Percentiles rank a stretch among this genome's conserved stretches.
Evolutionary conservation across 495 filamentous ascomycete genomes (phyloP).

Genomic region (Xylaria bambusicola): DNA sequence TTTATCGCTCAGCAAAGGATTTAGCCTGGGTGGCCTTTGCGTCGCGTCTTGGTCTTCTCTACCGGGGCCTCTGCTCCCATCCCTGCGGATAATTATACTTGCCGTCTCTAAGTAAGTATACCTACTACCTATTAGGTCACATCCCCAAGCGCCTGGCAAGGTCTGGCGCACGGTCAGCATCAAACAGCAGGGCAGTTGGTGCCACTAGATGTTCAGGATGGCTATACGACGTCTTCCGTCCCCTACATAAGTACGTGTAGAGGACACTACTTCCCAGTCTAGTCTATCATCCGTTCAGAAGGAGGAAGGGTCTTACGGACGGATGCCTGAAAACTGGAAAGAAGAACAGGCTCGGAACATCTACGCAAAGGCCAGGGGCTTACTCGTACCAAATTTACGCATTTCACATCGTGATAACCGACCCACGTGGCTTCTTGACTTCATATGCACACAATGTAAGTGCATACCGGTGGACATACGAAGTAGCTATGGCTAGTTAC

Average conservation of each 20-base stretch:
- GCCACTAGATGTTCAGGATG: neutral
- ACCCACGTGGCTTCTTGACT: neutral
- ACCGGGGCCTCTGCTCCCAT: neutral
- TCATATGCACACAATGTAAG: neutral
- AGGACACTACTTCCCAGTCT: neutral
- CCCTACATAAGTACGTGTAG: too few species aligned
- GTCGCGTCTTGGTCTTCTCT: slow-evolving; percentile 1
- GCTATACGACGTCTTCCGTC: neutral
- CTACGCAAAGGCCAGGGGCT: too few species aligned
- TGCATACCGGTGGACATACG: neutral
- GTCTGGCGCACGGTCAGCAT: slow-evolving; percentile 3
- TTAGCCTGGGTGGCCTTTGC: neutral
- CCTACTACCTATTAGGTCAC: neutral
- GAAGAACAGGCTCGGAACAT: too few species aligned
- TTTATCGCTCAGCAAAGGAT: too few species aligned
- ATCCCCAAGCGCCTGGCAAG: neutral
- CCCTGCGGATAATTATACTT: neutral
- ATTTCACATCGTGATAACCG: neutral
- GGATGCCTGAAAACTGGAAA: neutral
- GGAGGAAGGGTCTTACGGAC: neutral
- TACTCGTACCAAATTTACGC: too few species aligned
- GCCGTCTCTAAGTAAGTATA: too few species aligned
- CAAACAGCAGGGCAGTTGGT: neutral
- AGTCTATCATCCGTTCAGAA: neutral
- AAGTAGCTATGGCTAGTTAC: neutral